Conservation (phyloP, 2,329 filamentous ascomycete genomes). For the Trichoderma cornu-damae region DNA sequence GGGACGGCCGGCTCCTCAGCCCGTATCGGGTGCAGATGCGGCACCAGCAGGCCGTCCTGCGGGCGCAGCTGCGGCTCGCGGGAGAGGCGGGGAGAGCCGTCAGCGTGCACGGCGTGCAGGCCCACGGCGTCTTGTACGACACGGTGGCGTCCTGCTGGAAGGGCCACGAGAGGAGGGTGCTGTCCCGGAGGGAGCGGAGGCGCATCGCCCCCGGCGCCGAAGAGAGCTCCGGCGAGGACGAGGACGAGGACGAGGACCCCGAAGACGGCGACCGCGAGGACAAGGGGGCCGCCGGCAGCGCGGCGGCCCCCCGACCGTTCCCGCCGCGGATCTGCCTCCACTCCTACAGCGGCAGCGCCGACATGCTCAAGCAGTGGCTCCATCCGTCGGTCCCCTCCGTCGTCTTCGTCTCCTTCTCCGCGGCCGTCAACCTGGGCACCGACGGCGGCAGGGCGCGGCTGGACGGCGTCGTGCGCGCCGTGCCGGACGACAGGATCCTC, state of each 20-base stretch:
- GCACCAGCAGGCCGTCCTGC: slow-evolving; percentile 64
- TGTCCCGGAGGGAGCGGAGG: slow-evolving; percentile 55
- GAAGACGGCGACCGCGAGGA: not conserved
- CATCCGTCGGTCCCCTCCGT: slow-evolving; percentile 65
- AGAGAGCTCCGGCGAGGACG: slow-evolving; percentile 34
- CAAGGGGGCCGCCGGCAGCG: too few relatives aligned
- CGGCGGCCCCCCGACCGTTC: slow-evolving; percentile 60
- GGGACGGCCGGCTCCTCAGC: slow-evolving; percentile 63
- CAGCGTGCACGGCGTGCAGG: slow-evolving; percentile 70
- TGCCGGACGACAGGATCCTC: slow-evolving; percentile 74
- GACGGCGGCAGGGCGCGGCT: slow-evolving; percentile 44
- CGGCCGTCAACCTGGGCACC: slow-evolving; percentile 69
- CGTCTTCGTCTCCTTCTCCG: slow-evolving; percentile 86
- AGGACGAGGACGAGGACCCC: slow-evolving; percentile 32
- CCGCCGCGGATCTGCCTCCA: slow-evolving; percentile 90
- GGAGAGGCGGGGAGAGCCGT: slow-evolving; percentile 61
- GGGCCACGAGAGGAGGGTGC: slow-evolving; percentile 59
- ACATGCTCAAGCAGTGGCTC: slow-evolving; percentile 73
- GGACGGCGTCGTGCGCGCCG: slow-evolving; percentile 60
- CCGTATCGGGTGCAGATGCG: slow-evolving; percentile 61
- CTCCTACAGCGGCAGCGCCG: slow-evolving; percentile 76
- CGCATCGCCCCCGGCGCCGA: slow-evolving; percentile 45
- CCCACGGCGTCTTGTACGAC: slow-evolving; percentile 66
- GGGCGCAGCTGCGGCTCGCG: slow-evolving; percentile 65
- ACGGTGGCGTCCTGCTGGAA: slow-evolving; percentile 62